Conservation (phyloP, 768 basidiomycete genomes). For the Lentinula raphanica region DNA sequence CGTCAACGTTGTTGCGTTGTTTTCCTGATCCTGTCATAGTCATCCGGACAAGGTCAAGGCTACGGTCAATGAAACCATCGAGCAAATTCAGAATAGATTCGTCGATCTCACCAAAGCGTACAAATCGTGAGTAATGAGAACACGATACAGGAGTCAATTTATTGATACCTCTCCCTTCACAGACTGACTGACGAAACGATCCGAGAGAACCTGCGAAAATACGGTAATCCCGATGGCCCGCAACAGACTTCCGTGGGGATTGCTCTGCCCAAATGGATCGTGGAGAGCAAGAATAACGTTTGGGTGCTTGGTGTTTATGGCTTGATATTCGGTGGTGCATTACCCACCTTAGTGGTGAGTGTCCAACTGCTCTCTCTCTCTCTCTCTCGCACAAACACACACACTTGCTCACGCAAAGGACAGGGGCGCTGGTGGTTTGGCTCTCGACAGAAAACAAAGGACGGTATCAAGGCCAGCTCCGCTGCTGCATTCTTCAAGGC, state of each 20-base stretch:
- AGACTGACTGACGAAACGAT: conserved; percentile 91
- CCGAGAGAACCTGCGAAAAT: conserved; percentile 82
- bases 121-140: conserved; percentile 65
- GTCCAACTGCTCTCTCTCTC: no score
- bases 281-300: conserved; percentile 86
- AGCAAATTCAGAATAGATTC: conserved; percentile 81
- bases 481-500: conserved; percentile 87
- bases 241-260: conserved; percentile 93
- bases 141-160: neutral
- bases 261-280: conserved; percentile 89
- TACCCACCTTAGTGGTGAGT: conserved; percentile 79
- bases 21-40: conserved; percentile 34
- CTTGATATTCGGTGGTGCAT: conserved; percentile 76
- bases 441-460: conserved; percentile 83
- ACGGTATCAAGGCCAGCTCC: conserved; percentile 75
- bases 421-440: conserved; percentile 98
- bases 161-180: no score
- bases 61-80: conserved; percentile 76
- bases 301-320: conserved; percentile 90
- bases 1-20: neutral
- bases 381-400: no score
- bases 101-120: conserved; percentile 96
- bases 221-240: conserved; percentile 95
- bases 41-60: conserved; percentile 96
- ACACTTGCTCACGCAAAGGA: neutral